phyloP scores from a whole-genome alignment of 179 eudicot species.

The Beta lomatogona region DNA sequence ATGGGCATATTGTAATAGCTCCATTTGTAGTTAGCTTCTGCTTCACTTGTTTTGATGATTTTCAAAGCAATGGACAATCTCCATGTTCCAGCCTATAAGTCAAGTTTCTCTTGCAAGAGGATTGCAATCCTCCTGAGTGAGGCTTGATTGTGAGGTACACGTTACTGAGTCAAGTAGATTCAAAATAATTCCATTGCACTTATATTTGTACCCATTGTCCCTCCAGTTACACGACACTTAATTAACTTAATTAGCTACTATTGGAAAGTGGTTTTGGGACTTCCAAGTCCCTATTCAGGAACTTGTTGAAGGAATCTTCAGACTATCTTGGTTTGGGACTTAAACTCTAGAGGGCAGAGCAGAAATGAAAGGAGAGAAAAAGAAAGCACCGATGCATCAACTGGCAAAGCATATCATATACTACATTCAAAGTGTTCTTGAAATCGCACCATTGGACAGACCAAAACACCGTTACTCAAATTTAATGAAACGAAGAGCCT shows the following conservation, averaged over 20 bases:
- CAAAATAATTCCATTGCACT: too few species aligned
- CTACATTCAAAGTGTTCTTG: too few species aligned
- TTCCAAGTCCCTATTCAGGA: not conserved
- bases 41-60: not conserved
- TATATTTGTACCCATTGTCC: too few species aligned
- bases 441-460: too few species aligned
- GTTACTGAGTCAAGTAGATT: not conserved
- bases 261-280: not conserved
- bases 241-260: too few species aligned
- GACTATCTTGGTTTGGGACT: not conserved
- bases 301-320: not conserved
- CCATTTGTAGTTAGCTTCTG: not conserved
- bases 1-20: not conserved
- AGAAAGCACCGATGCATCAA: too few species aligned
- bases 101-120: not conserved
- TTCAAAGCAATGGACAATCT: not conserved
- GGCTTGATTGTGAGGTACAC: not conserved
- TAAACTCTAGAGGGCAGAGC: not conserved
- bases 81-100: not conserved
- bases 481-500: too few species aligned
- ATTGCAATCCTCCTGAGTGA: not conserved
- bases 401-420: too few species aligned
- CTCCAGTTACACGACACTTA: too few species aligned
- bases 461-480: too few species aligned
- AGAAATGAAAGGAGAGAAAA: not conserved